phyloP scores from a whole-genome alignment of 768 basidiomycete genomes.

The Chiua virens region DNA sequence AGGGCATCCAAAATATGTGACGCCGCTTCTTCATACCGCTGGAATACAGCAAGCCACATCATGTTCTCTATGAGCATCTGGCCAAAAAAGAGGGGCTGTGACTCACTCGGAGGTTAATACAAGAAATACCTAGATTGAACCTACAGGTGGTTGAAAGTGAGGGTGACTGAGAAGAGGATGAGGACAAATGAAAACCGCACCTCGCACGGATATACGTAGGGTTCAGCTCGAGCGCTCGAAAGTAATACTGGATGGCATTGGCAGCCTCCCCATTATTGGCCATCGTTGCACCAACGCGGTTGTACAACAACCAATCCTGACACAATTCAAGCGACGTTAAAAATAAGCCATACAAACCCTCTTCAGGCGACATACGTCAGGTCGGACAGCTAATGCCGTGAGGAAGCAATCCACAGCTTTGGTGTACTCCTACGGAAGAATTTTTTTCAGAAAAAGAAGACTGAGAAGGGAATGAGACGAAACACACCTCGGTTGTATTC shows the following conservation, averaged over 20 bases:
- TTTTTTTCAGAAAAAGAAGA: background rate
- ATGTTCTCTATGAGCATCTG: background rate
- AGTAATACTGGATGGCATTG: conserved; percentile 86
- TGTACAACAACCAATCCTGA: conserved; percentile 91
- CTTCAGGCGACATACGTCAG: conserved; percentile 58
- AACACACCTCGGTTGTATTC: conserved; percentile 82
- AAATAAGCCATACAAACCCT: background rate
- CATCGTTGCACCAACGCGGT: conserved; percentile 91
- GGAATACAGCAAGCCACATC: background rate
- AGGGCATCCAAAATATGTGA: conserved; percentile 88
- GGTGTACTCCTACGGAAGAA: conserved; percentile 67
- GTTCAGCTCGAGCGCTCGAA: conserved; percentile 81
- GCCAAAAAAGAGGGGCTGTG: conserved; percentile 1
- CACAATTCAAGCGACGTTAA: background rate
- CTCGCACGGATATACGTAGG: conserved; percentile 89
- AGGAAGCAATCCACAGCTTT: conserved; percentile 95
- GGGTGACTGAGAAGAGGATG: background rate
- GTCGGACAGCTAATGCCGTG: conserved; percentile 82
- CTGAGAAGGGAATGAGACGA: background rate
- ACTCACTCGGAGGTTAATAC: conserved; percentile 79
- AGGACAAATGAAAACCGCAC: conserved; percentile 35
- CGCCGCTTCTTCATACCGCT: conserved; percentile 87
- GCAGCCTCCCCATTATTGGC: conserved; percentile 83
- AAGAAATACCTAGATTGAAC: conserved; percentile 92
- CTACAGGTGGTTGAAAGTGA: conserved; percentile 41